Evolutionary conservation across 495 filamentous ascomycete species (phyloP).

Genomic region (Annulohypoxylon nitens): DNA sequence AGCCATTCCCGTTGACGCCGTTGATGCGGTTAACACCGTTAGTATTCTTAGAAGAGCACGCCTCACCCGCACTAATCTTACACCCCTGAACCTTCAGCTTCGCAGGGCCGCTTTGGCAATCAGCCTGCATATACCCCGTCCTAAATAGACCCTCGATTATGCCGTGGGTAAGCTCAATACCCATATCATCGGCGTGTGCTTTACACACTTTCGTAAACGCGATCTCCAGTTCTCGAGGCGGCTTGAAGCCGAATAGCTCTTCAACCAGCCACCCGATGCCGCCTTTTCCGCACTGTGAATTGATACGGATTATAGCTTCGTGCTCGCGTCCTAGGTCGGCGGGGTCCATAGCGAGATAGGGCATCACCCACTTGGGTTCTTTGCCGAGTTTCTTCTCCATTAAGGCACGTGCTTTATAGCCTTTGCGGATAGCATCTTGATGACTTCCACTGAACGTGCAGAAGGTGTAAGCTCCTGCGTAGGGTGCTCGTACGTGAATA

Average conservation of each 20-base stretch:
- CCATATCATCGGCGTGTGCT: background rate
- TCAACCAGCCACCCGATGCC: background rate
- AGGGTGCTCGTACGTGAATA: background rate
- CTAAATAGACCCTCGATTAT: background rate
- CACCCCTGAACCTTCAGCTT: background rate
- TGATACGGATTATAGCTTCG: background rate
- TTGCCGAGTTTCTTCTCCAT: background rate
- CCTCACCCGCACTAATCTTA: background rate
- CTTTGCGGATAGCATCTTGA: background rate
- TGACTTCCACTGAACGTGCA: background rate
- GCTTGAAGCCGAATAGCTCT: background rate
- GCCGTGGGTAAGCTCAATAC: background rate
- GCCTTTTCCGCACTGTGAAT: background rate
- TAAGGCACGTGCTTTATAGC: background rate
- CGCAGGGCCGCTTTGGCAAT: background rate
- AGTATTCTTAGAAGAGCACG: background rate
- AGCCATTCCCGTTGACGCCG: background rate
- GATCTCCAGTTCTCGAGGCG: background rate
- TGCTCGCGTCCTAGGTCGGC: background rate
- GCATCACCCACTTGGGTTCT: background rate
- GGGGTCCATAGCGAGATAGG: background rate
- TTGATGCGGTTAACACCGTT: background rate
- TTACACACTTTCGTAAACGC: background rate
- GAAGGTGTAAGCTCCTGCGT: background rate
- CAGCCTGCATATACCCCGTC: background rate